Conservation (phyloP, 148 eudicot species). For the Talinum fruticosum region DNA sequence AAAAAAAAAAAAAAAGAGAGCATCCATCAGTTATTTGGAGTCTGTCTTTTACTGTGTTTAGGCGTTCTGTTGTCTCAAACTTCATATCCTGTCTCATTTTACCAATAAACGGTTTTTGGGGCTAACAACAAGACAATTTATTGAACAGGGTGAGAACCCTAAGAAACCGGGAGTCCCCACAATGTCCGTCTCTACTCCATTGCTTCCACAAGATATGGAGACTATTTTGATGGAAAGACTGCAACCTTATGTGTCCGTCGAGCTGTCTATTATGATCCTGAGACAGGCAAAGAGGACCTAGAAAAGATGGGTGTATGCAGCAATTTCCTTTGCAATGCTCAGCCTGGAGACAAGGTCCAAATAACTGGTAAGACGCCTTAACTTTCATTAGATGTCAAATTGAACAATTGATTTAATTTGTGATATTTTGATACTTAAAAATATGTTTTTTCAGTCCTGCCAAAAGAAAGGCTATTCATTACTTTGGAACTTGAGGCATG, state of each 20-base stretch:
- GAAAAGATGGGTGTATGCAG: constrained; percentile 81
- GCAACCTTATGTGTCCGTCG: constrained; percentile 92
- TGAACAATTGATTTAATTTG: not conserved
- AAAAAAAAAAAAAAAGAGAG: too few species aligned
- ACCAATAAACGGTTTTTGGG: not conserved
- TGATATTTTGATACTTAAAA: not conserved
- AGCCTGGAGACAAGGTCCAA: constrained; percentile 93
- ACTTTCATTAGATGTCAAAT: not conserved
- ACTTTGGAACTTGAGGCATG: not conserved
- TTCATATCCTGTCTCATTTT: too few species aligned
- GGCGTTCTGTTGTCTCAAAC: not conserved
- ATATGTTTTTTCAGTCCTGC: not conserved
- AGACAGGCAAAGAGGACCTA: constrained; percentile 89
- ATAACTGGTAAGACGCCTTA: constrained; percentile 56
- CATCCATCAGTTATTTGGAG: not conserved
- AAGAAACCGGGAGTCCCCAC: constrained; percentile 84
- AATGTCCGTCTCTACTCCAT: constrained; percentile 93
- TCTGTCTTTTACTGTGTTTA: not conserved
- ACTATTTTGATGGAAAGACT: constrained; percentile 83
- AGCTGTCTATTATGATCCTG: constrained; percentile 83
- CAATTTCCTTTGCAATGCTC: constrained; percentile 79
- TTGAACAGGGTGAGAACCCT: constrained; percentile 82
- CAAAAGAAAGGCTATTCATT: not conserved
- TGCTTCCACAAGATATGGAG: constrained; percentile 92
- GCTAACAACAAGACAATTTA: constrained; percentile 13